A percentile compares a stretch with the other conserved stretches of the same genome.
Conservation (phyloP, 2,329 filamentous ascomycete genomes). For the Talaromyces verruculosus region DNA sequence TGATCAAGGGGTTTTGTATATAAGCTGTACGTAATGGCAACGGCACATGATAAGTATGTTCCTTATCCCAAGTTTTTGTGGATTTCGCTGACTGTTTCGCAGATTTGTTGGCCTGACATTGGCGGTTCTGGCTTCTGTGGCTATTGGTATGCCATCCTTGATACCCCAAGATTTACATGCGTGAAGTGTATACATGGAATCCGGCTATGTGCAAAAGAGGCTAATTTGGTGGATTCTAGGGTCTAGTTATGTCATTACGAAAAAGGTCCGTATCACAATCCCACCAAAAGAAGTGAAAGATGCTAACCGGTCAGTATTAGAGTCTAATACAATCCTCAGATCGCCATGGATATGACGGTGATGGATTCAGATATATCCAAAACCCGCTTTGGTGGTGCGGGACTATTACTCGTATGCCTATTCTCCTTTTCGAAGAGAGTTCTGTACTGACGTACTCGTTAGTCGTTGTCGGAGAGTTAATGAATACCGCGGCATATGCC, state of each 20-base stretch:
- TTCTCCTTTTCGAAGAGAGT: not conserved
- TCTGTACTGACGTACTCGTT: not conserved
- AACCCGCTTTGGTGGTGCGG: slow-evolving; percentile 22
- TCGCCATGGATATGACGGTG: slow-evolving; percentile 17
- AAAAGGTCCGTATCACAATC: slow-evolving; percentile 1
- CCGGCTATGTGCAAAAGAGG: not conserved
- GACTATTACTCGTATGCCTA: slow-evolving; percentile 18
- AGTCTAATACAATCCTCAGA: slow-evolving; percentile 20
- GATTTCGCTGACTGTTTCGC: not conserved
- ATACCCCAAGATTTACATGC: not conserved
- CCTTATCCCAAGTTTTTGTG: not conserved
- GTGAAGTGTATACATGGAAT: not conserved
- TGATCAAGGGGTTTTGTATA: not conserved
- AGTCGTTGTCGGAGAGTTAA: slow-evolving; percentile 20
- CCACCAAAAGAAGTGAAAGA: not conserved
- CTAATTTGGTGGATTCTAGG: not conserved
- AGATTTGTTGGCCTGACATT: slow-evolving; percentile 21
- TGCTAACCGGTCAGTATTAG: not conserved
- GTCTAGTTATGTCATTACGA: slow-evolving; percentile 21
- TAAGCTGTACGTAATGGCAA: not conserved
- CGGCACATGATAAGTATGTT: slow-evolving; percentile 21
- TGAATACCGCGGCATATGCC: slow-evolving; percentile 21
- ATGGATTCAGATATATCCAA: slow-evolving; percentile 18
- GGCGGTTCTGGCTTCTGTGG: slow-evolving; percentile 19
- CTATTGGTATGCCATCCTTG: slow-evolving; percentile 15